Percentiles rank a stretch among this genome's conserved stretches.
These are phyloP conservation scores for Mixia osmundae DNA, from an alignment of 1,284 basidiomycete genomes.

Conservation along the genomic window DNA sequence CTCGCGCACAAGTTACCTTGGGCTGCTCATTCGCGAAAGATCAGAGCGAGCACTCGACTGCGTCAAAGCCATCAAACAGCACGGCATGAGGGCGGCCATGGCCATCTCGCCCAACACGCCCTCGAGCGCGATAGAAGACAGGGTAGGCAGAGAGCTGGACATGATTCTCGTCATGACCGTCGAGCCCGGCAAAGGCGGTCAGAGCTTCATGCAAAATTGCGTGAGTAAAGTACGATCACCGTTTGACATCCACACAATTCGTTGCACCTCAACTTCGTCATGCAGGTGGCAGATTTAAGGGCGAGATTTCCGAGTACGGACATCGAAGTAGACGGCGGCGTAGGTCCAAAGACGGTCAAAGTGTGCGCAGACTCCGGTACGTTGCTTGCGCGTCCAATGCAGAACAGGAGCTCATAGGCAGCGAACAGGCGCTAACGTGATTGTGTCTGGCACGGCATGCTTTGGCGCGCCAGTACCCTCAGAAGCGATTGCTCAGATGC, in stretches of 20 bases:
- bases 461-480: conserved; percentile 62
- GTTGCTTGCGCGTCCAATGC: conserved; percentile 13
- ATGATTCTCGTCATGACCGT: conserved; percentile 96
- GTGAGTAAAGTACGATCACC: conserved; percentile 37
- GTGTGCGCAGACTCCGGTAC: conserved; percentile 71
- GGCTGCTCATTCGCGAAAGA: background rate
- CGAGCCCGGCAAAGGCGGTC: conserved; percentile 78
- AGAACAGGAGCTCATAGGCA: background rate
- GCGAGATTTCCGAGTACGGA: conserved; percentile 73
- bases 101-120: conserved; percentile 87
- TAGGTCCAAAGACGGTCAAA: conserved; percentile 72
- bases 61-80: conserved; percentile 46
- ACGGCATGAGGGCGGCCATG: conserved; percentile 70
- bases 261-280: background rate
- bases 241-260: background rate
- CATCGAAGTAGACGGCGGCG: conserved; percentile 94
- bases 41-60: conserved; percentile 46
- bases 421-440: conserved; percentile 68
- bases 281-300: conserved; percentile 59
- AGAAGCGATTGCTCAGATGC: conserved; percentile 47
- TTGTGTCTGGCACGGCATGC: conserved; percentile 92
- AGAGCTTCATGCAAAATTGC: conserved; percentile 87
- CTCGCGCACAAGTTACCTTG: background rate
- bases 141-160: conserved; percentile 52
- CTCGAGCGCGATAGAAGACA: conserved; percentile 57